A percentile compares a stretch with the other conserved stretches of the same genome.
phyloP scores from a whole-genome alignment of 192 early-diverging fungal species.

The Entomortierella chlamydospora region DNA sequence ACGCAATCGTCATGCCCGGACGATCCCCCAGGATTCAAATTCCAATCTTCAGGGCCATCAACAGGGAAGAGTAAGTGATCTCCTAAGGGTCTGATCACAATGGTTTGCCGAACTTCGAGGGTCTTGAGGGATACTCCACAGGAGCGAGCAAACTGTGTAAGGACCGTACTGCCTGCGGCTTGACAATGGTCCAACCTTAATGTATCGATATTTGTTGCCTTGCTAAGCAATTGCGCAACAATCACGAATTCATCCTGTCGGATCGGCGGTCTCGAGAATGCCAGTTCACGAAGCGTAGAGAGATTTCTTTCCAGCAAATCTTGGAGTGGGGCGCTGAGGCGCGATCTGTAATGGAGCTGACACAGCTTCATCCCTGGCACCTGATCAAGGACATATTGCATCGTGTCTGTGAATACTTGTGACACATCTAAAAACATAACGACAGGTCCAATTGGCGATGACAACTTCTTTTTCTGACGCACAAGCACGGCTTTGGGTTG shows the following conservation, averaged over 20 bases:
- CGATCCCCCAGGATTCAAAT: not conserved
- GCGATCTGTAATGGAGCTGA: conserved; percentile 22
- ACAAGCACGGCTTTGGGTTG: conserved; percentile 22
- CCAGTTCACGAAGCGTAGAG: not conserved
- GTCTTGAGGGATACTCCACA: conserved; percentile 20
- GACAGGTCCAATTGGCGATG: conserved; percentile 16
- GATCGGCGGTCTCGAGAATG: conserved; percentile 12
- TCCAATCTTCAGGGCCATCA: conserved; percentile 25
- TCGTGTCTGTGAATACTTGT: conserved; percentile 6
- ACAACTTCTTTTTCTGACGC: conserved; percentile 19
- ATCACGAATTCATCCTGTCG: conserved; percentile 17
- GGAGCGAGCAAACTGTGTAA: conserved; percentile 11
- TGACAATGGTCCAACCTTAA: conserved; percentile 23
- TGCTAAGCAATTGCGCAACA: conserved; percentile 13
- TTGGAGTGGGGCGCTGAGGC: conserved; percentile 4
- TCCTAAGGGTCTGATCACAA: not conserved
- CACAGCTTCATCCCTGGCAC: conserved; percentile 32
- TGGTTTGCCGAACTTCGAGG: conserved; percentile 25
- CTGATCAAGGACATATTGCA: conserved; percentile 20
- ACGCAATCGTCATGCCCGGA: not conserved
- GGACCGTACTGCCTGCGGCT: conserved; percentile 9
- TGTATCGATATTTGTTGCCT: not conserved
- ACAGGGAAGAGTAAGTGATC: conserved; percentile 26
- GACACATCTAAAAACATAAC: conserved; percentile 34
- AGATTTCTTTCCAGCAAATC: conserved; percentile 12